Percentiles rank a stretch among this genome's conserved stretches.
Evolutionary conservation across 2,329 filamentous ascomycete species (phyloP).

Genomic region (Alternaria longipes): DNA sequence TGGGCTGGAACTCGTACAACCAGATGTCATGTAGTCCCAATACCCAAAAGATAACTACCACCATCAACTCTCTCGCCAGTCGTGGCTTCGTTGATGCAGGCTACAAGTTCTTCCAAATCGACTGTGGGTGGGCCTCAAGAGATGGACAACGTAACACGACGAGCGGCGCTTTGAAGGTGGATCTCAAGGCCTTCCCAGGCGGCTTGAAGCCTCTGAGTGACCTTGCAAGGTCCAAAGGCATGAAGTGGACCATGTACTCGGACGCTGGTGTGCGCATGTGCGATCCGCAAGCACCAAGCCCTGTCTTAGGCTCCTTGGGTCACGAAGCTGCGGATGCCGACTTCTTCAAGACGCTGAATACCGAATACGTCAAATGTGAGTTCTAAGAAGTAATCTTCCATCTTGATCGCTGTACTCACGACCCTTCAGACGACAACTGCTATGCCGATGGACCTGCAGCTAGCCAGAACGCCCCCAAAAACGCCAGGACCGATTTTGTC

Average conservation of each 20-base stretch:
- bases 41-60: conserved; percentile 26
- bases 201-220: conserved; percentile 30
- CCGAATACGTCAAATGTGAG: conserved; percentile 32
- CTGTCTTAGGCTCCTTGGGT: conserved; percentile 25
- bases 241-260: conserved; percentile 37
- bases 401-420: background rate
- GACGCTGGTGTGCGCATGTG: conserved; percentile 34
- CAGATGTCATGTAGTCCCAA: conserved; percentile 28
- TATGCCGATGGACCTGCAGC: conserved; percentile 26
- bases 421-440: conserved; percentile 29
- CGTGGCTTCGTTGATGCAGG: conserved; percentile 29
- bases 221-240: conserved; percentile 31
- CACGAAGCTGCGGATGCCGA: conserved; percentile 30
- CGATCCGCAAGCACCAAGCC: conserved; percentile 26
- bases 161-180: conserved; percentile 25
- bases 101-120: conserved; percentile 33
- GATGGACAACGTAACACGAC: conserved; percentile 28
- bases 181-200: conserved; percentile 24
- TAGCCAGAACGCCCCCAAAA: conserved; percentile 28
- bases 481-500: conserved; percentile 26
- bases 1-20: conserved; percentile 35
- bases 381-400: background rate
- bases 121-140: conserved; percentile 11
- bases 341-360: conserved; percentile 32
- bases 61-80: conserved; percentile 28